Base-by-base conservation (phyloP, 2,329 filamentous ascomycete genomes). In the Claviceps citrina region DNA sequence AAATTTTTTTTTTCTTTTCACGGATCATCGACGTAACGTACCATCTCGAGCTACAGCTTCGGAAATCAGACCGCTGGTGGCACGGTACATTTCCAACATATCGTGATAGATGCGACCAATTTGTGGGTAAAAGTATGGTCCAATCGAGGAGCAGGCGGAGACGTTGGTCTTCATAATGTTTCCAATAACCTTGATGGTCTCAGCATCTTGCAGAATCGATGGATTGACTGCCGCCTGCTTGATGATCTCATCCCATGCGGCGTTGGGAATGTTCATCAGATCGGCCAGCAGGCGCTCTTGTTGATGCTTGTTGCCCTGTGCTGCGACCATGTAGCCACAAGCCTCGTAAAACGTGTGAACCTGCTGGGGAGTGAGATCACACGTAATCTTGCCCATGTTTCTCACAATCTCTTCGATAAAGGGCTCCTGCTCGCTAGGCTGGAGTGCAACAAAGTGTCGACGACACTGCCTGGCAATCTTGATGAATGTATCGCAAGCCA, bases 161-260 rank as follows among this genome's bases (percentile, higher is more conserved):
- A 98, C 91, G 53, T 98, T 98, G 1, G 91, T 98, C 73, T 98
- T 98, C 91, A 98, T 98, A 57, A 98, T 95, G 63, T 98, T 98
- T 49, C 91, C 91, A 46, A 98, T 87, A 49, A 98, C 80, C 68
- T 98, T 98, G 66, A 98, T 96, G 1, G 87, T 93, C 51, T 98
- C 87, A 9, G 79, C 70, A 54, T 96, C 86, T 59, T 96, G 85
- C 10, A 98, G 70, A 49, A 91, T 86, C 18, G 78, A 72, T 0
- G 91, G 85, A 56, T 95, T 80, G 45, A 81, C 71, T 40, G 84
- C 91, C 19, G 91, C 91, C 55, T 82, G 76, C 50, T 77, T 76
- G 56, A 98, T 98, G 53, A 98, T 95, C 53, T 81, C 76, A 56
- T 95, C 87, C 91, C 91, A 98, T 16, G 91, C 93, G 28, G 77